Evolutionary conservation across 352 stramenopile genomes (phyloP).

Genomic region (Pythium vanterpoolii): DNA sequence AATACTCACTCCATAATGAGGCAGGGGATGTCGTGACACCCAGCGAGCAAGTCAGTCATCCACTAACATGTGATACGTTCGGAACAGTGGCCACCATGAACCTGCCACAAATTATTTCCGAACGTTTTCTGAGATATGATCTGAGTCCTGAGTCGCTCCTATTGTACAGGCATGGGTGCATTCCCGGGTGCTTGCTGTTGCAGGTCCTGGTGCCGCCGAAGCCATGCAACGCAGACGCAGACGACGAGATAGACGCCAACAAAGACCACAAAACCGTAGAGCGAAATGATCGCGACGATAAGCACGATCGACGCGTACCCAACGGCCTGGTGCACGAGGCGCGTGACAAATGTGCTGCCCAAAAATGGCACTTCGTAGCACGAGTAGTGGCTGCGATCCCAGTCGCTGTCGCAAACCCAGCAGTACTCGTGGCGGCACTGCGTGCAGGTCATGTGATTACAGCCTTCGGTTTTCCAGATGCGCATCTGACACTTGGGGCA

Average conservation of each 20-base stretch:
- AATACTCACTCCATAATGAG: neutral
- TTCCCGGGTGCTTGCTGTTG: neutral
- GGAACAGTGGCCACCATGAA: neutral
- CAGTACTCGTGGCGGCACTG: slow-evolving; percentile 63
- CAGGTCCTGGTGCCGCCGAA: neutral
- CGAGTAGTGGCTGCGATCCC: slow-evolving; percentile 62
- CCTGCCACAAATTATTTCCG: neutral
- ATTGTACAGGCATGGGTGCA: neutral
- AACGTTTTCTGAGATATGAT: neutral
- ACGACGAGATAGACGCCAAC: slow-evolving; percentile 32
- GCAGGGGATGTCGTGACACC: neutral
- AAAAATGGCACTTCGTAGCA: slow-evolving; percentile 66
- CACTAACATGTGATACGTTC: neutral
- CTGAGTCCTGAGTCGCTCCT: neutral
- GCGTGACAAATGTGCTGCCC: slow-evolving; percentile 28
- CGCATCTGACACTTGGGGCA: slow-evolving; percentile 63
- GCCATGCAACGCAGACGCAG: slow-evolving; percentile 14
- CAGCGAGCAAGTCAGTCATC: neutral
- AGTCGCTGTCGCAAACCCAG: slow-evolving; percentile 59
- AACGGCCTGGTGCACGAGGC: slow-evolving; percentile 36
- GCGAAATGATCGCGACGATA: slow-evolving; percentile 49
- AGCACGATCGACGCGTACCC: slow-evolving; percentile 45
- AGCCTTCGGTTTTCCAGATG: slow-evolving; percentile 78
- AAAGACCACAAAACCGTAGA: slow-evolving; percentile 56
- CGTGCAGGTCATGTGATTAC: slow-evolving; percentile 77